These are phyloP conservation scores for Aspergillus homomorphus DNA, from an alignment of 495 filamentous ascomycete species.

Conservation along the genomic window DNA sequence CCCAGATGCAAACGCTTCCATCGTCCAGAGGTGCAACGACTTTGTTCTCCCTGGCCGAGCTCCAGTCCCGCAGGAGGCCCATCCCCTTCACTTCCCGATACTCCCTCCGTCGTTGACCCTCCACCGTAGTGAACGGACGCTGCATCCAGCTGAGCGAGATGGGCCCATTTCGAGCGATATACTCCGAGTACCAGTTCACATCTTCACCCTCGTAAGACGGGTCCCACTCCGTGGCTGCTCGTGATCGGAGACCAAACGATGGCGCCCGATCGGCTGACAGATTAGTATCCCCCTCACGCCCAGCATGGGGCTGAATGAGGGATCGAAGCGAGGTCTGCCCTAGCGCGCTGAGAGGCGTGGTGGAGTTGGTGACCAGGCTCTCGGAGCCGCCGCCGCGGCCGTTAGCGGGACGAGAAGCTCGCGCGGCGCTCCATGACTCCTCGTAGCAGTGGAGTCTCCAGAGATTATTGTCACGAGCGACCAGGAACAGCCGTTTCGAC, in stretches of 20 bases:
- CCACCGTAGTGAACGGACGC: slow-evolving; percentile 42
- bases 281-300: slow-evolving; percentile 7
- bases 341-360: slow-evolving; percentile 32
- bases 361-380: slow-evolving; percentile 27
- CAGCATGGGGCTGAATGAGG: slow-evolving; percentile 35
- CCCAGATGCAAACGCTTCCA: slow-evolving; percentile 83
- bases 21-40: slow-evolving; percentile 80
- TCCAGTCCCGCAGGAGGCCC: slow-evolving; percentile 57
- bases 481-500: slow-evolving; percentile 60
- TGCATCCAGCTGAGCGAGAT: slow-evolving; percentile 74
- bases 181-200: slow-evolving; percentile 84
- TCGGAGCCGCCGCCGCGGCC: slow-evolving; percentile 26
- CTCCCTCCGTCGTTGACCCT: slow-evolving; percentile 35
- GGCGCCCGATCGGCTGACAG: slow-evolving; percentile 16
- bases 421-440: slow-evolving; percentile 53
- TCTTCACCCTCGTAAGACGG: slow-evolving; percentile 61
- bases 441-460: slow-evolving; percentile 78
- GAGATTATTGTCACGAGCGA: slow-evolving; percentile 69
- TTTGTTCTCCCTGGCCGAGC: slow-evolving; percentile 45
- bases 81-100: slow-evolving; percentile 58
- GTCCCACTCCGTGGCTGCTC: slow-evolving; percentile 76
- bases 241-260: slow-evolving; percentile 40
- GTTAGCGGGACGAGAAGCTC: slow-evolving; percentile 30
- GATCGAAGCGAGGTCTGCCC: slow-evolving; percentile 36
- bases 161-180: slow-evolving; percentile 75